Percentiles rank a stretch among this genome's conserved stretches.
Conservation (phyloP, 192 early-diverging fungal species). For the Powellomyces hirtus region DNA sequence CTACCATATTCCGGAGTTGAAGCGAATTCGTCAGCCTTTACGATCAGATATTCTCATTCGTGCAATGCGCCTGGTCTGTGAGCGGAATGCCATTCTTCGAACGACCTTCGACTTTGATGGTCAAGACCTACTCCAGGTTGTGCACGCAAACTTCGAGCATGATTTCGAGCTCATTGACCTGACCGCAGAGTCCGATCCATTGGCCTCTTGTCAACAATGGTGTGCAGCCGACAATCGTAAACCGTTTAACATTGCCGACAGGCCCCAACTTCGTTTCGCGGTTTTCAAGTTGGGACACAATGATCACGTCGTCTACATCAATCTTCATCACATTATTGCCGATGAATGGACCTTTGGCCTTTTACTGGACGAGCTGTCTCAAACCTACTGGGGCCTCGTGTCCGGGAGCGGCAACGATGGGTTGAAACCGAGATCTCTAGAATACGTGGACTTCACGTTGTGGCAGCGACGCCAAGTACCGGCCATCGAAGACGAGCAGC, state of each 20-base stretch:
- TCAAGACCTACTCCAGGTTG: not conserved
- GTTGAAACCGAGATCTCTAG: not conserved
- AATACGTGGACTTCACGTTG: constrained; percentile 11
- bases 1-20: constrained; percentile 2
- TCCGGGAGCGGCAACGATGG: not conserved
- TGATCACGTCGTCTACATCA: constrained; percentile 4
- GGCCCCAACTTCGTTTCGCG: not conserved
- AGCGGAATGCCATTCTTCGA: constrained; percentile 2
- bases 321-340: not conserved
- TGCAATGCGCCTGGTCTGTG: not conserved
- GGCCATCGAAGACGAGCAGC: not conserved
- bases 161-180: not conserved
- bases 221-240: not conserved
- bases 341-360: not conserved
- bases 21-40: not conserved
- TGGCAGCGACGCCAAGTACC: not conserved
- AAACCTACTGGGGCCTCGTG: not conserved
- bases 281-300: constrained; percentile 1
- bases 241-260: not conserved
- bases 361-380: not conserved
- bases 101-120: constrained; percentile 15
- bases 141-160: not conserved
- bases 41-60: not conserved
- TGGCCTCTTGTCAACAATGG: not conserved
- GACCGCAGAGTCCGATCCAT: not conserved